A percentile compares a stretch with the other conserved stretches of the same genome.
Conservation (phyloP, 2,329 filamentous ascomycete genomes). For the Chrysoporthe cubensis region DNA sequence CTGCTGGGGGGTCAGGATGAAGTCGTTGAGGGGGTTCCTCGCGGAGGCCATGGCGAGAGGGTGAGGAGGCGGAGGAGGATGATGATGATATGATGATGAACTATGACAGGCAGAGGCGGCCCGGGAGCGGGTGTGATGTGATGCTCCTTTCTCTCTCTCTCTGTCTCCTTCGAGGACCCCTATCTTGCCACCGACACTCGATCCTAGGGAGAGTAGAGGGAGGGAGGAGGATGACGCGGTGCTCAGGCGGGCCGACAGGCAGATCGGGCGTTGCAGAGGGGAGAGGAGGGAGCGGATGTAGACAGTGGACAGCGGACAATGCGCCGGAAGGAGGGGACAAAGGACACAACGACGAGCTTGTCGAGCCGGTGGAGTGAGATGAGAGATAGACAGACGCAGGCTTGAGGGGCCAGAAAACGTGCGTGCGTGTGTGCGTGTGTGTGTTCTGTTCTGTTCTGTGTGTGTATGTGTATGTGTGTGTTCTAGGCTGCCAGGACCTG, state of each 20-base stretch:
- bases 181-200: background rate
- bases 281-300: background rate
- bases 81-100: background rate
- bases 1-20: constrained; percentile 75
- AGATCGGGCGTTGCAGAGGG: background rate
- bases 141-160: background rate
- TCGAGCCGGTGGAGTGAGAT: background rate
- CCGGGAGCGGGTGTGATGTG: background rate
- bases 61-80: constrained; percentile 1
- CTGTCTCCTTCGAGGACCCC: background rate
- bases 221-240: background rate
- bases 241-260: background rate
- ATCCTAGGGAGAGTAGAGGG: background rate
- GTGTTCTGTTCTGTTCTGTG: too few species aligned
- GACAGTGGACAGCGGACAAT: background rate
- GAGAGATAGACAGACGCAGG: too few species aligned
- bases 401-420: background rate
- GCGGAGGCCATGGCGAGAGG: constrained; percentile 54
- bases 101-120: background rate
- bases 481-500: constrained; percentile 6
- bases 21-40: constrained; percentile 53
- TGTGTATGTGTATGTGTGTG: background rate
- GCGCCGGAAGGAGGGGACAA: background rate
- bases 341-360: background rate
- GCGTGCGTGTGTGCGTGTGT: too few species aligned